These are phyloP conservation scores for Nicotiana paniculata DNA, from an alignment of 257 asterid genomes.

Conservation along the genomic window DNA sequence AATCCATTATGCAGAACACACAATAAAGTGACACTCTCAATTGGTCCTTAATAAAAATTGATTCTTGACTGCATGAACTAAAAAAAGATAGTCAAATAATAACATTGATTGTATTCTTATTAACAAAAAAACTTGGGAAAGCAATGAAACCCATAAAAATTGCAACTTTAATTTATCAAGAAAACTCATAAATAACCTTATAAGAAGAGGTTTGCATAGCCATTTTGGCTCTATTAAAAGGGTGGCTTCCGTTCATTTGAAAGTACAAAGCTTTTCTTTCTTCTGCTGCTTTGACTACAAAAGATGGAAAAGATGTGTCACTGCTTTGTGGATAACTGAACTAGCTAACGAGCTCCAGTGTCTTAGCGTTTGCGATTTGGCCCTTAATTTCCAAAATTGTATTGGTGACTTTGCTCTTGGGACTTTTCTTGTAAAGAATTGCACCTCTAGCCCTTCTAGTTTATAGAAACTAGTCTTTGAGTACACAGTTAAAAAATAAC, in stretches of 20 bases:
- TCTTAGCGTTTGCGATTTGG: not conserved
- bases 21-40: not conserved
- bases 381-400: not conserved
- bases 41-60: not conserved
- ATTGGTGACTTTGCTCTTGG: not conserved
- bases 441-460: not conserved
- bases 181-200: slow-evolving; percentile 34
- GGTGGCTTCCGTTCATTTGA: slow-evolving; percentile 29
- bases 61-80: not conserved
- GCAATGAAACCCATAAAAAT: not conserved
- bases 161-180: not conserved
- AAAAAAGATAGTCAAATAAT: not conserved
- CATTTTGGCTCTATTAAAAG: slow-evolving; percentile 42
- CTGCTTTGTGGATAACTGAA: slow-evolving; percentile 18
- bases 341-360: not conserved
- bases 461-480: not conserved
- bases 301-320: not conserved
- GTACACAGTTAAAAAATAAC: no score
- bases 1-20: not conserved
- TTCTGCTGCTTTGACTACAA: slow-evolving; percentile 1
- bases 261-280: not conserved
- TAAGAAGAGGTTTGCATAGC: slow-evolving; percentile 55
- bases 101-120: not conserved
- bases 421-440: not conserved
- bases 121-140: not conserved